These are phyloP conservation scores for Cordyceps cicadae DNA, from an alignment of 2,329 filamentous ascomycete genomes.

Conservation along the genomic window DNA sequence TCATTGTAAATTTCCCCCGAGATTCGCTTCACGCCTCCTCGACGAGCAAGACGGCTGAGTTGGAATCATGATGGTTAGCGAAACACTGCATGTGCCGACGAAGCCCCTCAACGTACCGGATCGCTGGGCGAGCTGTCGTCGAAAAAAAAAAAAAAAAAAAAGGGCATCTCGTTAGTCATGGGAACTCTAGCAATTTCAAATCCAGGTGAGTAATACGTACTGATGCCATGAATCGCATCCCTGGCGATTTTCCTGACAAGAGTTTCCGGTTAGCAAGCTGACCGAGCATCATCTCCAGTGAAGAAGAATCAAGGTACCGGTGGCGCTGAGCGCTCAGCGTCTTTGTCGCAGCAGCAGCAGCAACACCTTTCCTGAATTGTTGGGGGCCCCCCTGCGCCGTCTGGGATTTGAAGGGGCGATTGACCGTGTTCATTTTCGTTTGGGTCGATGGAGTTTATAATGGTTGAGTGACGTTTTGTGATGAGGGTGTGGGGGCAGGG, in stretches of 20 bases:
- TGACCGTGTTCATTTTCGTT: no score
- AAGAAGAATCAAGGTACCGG: neutral
- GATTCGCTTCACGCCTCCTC: slow-evolving; percentile 71
- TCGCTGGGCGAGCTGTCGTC: slow-evolving; percentile 8
- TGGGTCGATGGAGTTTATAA: no score
- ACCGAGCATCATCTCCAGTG: neutral
- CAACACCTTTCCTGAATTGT: neutral
- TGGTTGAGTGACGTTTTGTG: no score
- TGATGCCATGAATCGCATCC: slow-evolving; percentile 13
- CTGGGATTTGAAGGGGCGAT: neutral
- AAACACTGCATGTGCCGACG: no score
- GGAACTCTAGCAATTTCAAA: neutral
- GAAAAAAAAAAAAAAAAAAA: neutral
- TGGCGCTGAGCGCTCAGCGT: neutral
- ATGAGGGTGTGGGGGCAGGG: no score
- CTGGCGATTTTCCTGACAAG: slow-evolving; percentile 14
- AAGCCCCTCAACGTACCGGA: slow-evolving; percentile 6
- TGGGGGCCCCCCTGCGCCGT: neutral
- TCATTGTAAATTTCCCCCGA: slow-evolving; percentile 57
- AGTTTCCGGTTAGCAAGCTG: neutral
- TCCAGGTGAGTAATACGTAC: slow-evolving; percentile 1
- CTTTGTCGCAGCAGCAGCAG: neutral
- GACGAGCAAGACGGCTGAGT: slow-evolving; percentile 59
- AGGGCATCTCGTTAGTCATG: neutral
- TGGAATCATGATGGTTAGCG: no score